Evolutionary conservation across 805 yeast species (phyloP), one percentile per base, ranked within the genome.

Genomic region (Zygosaccharomyces rouxii): DNA sequence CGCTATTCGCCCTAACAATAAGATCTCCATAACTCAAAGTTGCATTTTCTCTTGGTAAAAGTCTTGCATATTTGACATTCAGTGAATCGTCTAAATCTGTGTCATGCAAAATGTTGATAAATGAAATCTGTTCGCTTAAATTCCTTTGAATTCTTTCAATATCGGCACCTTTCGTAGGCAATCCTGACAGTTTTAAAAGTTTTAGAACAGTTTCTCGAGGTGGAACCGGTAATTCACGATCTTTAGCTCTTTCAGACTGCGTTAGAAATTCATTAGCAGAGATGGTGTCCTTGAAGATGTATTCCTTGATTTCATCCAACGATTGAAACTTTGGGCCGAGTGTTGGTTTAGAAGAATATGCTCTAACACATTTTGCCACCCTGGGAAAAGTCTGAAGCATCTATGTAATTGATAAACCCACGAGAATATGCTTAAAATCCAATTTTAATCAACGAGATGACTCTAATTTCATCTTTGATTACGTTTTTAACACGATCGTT

Each of bases 121-220:
- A 77, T n/a, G 65, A 60, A 21, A 81, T 66, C 52, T 81, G 86
- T 14, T 73, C 72, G 33, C 68, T 66, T 42, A 81, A 58, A 0
- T 72, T 69, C 0, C 48, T 38, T 11, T 67, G 62, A 35, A 76
- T 62, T 25, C 55, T 55, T 3, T 52, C 49, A 19, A 70, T 63
- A 31, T 72, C 69, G 1, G 42, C 48, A 21, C 42, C 44, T 3
- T 56, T 59, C 0, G 46, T 45, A 3, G 74, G 70, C 4, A 81
- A 54, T 0, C 86, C 85, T 0, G 84, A 75, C 18, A 80, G 59
- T 35, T 69, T 68, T 28, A 78, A 55, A 41, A 80, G 56, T 37
- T 69, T 75, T 22, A 48, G 38, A 4, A 62, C 55, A 1, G 47
- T 44, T n/a, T 51, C 54, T 14, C 35, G 42, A 16, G 53, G 41